A percentile compares a stretch with the other conserved stretches of the same genome.
Evolutionary conservation across 2,329 filamentous ascomycete species (phyloP).

Genomic region (Apiospora marii): DNA sequence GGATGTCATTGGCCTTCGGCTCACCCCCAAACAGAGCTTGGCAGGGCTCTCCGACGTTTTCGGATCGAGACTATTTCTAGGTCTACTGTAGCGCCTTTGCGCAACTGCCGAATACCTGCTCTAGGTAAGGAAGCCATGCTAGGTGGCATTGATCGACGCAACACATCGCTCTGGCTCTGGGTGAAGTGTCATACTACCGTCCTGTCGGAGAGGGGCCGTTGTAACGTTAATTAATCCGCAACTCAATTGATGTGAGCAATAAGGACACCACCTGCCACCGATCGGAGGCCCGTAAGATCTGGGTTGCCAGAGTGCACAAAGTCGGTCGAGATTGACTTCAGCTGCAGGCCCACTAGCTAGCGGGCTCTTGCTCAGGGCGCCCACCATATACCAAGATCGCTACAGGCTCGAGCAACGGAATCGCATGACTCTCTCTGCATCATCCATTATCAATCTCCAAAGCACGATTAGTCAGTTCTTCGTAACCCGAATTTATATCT

Average conservation of each 20-base stretch:
- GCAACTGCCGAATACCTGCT: constrained; percentile 8
- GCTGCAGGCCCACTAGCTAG: neutral
- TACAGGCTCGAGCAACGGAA: neutral
- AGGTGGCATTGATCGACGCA: constrained; percentile 9
- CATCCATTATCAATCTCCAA: neutral
- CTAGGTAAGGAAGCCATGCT: constrained; percentile 9
- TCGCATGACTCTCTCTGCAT: neutral
- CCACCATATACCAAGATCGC: neutral
- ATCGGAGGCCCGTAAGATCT: constrained; percentile 17
- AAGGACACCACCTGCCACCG: neutral
- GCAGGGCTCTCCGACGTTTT: constrained; percentile 24
- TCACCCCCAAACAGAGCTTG: constrained; percentile 19
- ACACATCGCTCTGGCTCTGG: neutral
- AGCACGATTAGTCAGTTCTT: constrained; percentile 15
- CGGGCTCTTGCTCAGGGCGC: neutral
- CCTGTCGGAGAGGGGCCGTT: constrained; percentile 8
- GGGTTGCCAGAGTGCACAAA: neutral
- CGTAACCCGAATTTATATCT: neutral
- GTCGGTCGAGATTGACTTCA: constrained; percentile 6
- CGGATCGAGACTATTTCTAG: constrained; percentile 22
- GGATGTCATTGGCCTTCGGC: constrained; percentile 7
- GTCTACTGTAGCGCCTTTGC: neutral
- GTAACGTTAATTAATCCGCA: constrained; percentile 14
- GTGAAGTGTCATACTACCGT: neutral
- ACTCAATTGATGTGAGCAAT: constrained; percentile 5